Evolutionary conservation across 495 filamentous ascomycete species (phyloP).

Genomic region (Annulohypoxylon stygium): DNA sequence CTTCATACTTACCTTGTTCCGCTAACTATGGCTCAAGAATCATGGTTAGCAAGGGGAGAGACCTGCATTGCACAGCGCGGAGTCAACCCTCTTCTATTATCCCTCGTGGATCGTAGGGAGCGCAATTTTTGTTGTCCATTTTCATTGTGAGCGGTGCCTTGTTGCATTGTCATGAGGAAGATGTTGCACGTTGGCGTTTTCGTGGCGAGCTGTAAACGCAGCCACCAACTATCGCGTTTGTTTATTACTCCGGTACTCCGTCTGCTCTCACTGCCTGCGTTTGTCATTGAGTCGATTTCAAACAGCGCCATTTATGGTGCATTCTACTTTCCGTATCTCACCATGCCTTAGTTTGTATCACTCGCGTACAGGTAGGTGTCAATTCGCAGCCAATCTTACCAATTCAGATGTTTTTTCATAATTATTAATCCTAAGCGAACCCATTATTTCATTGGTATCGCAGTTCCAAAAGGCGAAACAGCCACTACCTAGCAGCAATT

Average conservation of each 20-base stretch:
- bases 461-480: background rate
- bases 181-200: background rate
- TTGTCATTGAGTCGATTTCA: background rate
- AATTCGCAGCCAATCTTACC: too few relatives aligned
- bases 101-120: conserved; percentile 73
- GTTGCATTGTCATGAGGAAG: conserved; percentile 14
- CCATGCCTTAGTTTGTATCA: too few relatives aligned
- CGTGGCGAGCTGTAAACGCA: background rate
- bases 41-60: conserved; percentile 67
- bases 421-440: too few relatives aligned
- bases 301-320: background rate
- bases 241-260: background rate
- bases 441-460: background rate
- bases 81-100: conserved; percentile 75
- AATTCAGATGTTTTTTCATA: too few relatives aligned
- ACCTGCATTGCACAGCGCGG: conserved; percentile 87
- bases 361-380: too few relatives aligned
- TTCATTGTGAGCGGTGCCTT: conserved; percentile 46
- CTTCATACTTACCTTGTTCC: conserved; percentile 13
- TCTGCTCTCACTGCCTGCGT: background rate
- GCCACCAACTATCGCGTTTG: background rate
- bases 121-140: conserved; percentile 50
- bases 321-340: background rate
- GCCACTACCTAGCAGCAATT: background rate
- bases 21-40: background rate